Conservation (phyloP, 2,329 filamentous ascomycete species). For the Shiraia sp. region DNA sequence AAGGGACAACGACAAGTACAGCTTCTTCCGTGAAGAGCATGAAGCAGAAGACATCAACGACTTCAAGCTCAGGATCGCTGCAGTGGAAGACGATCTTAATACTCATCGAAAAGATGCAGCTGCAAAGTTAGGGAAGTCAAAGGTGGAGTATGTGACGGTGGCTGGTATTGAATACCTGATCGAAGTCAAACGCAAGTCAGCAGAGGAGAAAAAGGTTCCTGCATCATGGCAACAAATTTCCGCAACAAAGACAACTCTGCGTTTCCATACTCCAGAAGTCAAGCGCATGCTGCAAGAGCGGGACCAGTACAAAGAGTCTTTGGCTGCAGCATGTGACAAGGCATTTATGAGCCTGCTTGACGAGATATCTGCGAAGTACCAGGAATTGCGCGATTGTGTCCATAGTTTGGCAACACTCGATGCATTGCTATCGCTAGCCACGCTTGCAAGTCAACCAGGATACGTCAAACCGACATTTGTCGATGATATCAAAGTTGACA, state of each 20-base stretch:
- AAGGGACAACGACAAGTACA: constrained; percentile 86
- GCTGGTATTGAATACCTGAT: constrained; percentile 93
- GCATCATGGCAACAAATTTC: constrained; percentile 95
- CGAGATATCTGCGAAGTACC: constrained; percentile 81
- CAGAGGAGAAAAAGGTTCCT: constrained; percentile 79
- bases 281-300: constrained; percentile 80
- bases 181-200: constrained; percentile 75
- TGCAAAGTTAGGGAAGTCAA: constrained; percentile 69
- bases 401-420: constrained; percentile 85
- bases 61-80: constrained; percentile 90
- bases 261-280: constrained; percentile 94
- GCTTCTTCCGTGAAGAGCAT: constrained; percentile 84
- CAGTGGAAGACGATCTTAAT: constrained; percentile 85
- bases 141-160: constrained; percentile 79
- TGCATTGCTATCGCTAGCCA: constrained; percentile 83
- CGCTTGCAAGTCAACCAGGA: constrained; percentile 81
- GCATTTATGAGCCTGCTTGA: constrained; percentile 75
- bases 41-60: constrained; percentile 89
- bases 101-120: constrained; percentile 74
- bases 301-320: constrained; percentile 91
- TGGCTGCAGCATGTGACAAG: constrained; percentile 86
- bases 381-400: constrained; percentile 85
- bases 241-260: constrained; percentile 87
- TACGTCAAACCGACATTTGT: constrained; percentile 79
- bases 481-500: constrained; percentile 68